Conservation (phyloP, 176 grass and related monocot genomes). For the Saccharum officinarum region DNA sequence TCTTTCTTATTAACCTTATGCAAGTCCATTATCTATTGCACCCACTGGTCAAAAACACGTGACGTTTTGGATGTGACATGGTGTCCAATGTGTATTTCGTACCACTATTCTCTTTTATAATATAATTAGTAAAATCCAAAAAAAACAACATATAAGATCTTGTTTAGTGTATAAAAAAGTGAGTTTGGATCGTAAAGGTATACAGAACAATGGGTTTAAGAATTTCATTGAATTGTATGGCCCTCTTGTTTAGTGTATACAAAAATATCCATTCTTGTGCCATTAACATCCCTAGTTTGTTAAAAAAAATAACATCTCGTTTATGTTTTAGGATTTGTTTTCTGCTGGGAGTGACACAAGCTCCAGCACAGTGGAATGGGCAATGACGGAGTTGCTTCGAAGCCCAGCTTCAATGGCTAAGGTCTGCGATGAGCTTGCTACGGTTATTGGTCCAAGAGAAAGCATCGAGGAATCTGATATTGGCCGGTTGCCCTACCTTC, state of each 20-base stretch:
- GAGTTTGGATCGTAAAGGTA: too few relatives aligned
- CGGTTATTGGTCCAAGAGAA: constrained; percentile 1
- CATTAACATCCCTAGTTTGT: not conserved
- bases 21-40: not conserved
- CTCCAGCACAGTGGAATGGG: constrained; percentile 52
- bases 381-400: constrained; percentile 52
- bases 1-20: not conserved
- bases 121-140: too few relatives aligned
- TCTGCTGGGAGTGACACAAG: constrained; percentile 45
- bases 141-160: too few relatives aligned
- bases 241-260: too few relatives aligned
- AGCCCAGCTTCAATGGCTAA: constrained; percentile 32
- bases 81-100: not conserved
- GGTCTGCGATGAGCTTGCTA: constrained; percentile 31
- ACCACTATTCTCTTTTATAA: not conserved
- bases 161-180: too few relatives aligned
- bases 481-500: constrained; percentile 39
- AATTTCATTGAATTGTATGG: too few relatives aligned
- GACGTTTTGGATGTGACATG: not conserved
- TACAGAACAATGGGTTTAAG: too few relatives aligned
- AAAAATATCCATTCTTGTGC: too few relatives aligned
- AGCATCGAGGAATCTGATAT: constrained; percentile 42
- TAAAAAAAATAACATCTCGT: not conserved
- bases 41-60: not conserved
- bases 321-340: constrained; percentile 48